Conservation (phyloP, 345 rosid genomes). For the Camelina neglecta region DNA sequence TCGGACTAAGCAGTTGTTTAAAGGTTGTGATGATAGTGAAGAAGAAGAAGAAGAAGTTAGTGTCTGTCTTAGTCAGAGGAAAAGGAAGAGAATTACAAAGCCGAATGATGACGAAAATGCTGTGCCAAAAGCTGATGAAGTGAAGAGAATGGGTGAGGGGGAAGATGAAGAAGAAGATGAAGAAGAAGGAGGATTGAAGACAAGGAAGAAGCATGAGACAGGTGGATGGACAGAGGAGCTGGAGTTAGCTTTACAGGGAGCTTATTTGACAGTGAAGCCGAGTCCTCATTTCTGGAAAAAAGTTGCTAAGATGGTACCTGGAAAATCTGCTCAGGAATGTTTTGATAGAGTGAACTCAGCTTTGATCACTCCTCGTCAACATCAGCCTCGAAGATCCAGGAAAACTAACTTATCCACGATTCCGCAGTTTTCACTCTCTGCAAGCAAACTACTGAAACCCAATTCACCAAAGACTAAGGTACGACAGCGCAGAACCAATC, state of each 20-base stretch:
- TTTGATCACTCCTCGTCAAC: constrained; percentile 62
- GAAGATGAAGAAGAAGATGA: constrained; percentile 31
- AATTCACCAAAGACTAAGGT: constrained; percentile 45
- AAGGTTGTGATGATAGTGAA: constrained; percentile 22
- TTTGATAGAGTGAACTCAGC: constrained; percentile 74
- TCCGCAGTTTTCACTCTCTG: constrained; percentile 61
- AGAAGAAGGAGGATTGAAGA: constrained; percentile 27
- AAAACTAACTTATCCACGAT: constrained; percentile 49
- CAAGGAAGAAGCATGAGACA: constrained; percentile 41
- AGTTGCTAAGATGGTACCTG: constrained; percentile 83
- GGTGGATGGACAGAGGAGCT: constrained; percentile 78
- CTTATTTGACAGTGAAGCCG: constrained; percentile 72
- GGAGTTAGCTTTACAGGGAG: constrained; percentile 73
- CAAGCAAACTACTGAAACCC: constrained; percentile 69
- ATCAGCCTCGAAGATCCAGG: constrained; percentile 58
- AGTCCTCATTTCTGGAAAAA: constrained; percentile 83
- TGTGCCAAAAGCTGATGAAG: constrained; percentile 29
- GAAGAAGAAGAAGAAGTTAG: constrained; percentile 31
- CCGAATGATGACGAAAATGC: constrained; percentile 8
- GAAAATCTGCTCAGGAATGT: constrained; percentile 85
- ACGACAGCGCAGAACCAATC: constrained; percentile 45
- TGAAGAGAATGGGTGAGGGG: constrained; percentile 22
- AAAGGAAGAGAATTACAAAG: constrained; percentile 30
- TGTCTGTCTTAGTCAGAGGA: constrained; percentile 19
- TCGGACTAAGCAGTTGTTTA: constrained; percentile 25